Evolutionary conservation across 2,329 filamentous ascomycete species (phyloP).

Genomic region (Neonectria faginata): DNA sequence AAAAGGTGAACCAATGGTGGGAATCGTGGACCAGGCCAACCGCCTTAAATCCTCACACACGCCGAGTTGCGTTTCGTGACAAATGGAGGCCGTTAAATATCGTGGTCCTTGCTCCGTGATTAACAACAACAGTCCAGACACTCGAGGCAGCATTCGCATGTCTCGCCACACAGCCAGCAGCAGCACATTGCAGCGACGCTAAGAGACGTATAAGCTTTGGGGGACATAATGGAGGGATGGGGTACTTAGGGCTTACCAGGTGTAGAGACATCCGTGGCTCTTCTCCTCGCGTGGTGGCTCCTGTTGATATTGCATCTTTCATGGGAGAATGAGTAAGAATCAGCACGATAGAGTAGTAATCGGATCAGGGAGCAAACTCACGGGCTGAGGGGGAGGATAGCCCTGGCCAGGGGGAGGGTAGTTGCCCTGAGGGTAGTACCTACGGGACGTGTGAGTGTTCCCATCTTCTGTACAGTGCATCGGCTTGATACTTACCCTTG

Average conservation of each 20-base stretch:
- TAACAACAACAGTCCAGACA: constrained; percentile 56
- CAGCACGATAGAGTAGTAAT: not conserved
- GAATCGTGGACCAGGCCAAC: not conserved
- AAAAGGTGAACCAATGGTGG: not conserved
- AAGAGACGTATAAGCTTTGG: not conserved
- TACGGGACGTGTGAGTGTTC: constrained; percentile 1
- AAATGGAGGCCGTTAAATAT: constrained; percentile 4
- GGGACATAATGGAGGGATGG: not conserved
- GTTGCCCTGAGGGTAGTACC: constrained; percentile 43
- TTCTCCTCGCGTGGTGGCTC: constrained; percentile 53
- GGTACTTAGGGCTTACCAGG: constrained; percentile 46
- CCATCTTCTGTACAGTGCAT: not conserved
- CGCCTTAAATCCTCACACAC: not conserved
- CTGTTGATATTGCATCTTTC: constrained; percentile 50
- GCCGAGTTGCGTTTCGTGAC: not conserved
- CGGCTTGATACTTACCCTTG: constrained; percentile 18
- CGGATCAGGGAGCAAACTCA: constrained; percentile 19
- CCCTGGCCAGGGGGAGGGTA: constrained; percentile 46
- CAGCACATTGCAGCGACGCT: constrained; percentile 58
- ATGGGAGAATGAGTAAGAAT: constrained; percentile 14
- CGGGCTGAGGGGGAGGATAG: constrained; percentile 41
- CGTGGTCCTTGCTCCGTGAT: constrained; percentile 16
- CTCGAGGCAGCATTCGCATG: constrained; percentile 58
- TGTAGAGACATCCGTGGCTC: constrained; percentile 56
- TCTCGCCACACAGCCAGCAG: constrained; percentile 59